Evolutionary conservation across 345 rosid species (phyloP).

Genomic region (Turritis glabra): DNA sequence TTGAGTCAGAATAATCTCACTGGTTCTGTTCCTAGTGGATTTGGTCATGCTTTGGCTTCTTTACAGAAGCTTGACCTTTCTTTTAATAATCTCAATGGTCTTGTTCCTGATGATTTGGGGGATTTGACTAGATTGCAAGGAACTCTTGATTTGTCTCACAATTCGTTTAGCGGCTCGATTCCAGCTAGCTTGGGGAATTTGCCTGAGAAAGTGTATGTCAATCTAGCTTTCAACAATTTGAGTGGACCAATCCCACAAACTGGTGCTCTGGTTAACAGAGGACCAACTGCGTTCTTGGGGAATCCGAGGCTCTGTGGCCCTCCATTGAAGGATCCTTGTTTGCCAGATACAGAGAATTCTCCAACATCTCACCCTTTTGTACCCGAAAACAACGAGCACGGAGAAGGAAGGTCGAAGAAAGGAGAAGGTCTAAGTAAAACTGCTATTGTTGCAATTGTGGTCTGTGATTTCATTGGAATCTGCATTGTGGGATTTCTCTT

Average conservation of each 20-base stretch:
- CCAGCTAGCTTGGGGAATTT: conserved; percentile 83
- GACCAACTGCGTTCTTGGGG: conserved; percentile 88
- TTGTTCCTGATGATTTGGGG: conserved; percentile 71
- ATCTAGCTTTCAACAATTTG: conserved; percentile 75
- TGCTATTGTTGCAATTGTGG: conserved; percentile 65
- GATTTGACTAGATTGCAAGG: conserved; percentile 85
- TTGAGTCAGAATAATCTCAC: conserved; percentile 77
- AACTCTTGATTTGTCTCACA: conserved; percentile 91
- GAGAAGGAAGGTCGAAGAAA: conserved; percentile 43
- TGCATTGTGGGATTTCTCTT: conserved; percentile 83
- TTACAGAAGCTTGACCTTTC: conserved; percentile 82
- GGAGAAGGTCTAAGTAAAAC: conserved; percentile 59
- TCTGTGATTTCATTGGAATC: conserved; percentile 81
- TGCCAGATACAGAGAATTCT: conserved; percentile 46
- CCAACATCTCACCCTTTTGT: conserved; percentile 67
- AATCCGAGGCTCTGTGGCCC: conserved; percentile 92
- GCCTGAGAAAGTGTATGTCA: conserved; percentile 94
- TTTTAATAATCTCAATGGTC: conserved; percentile 64
- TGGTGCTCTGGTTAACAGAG: conserved; percentile 85
- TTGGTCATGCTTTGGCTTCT: conserved; percentile 59
- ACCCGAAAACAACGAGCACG: conserved; percentile 47
- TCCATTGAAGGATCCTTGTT: conserved; percentile 78
- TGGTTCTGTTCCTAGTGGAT: conserved; percentile 66
- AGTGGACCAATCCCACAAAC: conserved; percentile 93
- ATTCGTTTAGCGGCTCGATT: conserved; percentile 67